Evolutionary conservation across 176 grass and related monocot species (phyloP).

Genomic region (Themeda triandra): DNA sequence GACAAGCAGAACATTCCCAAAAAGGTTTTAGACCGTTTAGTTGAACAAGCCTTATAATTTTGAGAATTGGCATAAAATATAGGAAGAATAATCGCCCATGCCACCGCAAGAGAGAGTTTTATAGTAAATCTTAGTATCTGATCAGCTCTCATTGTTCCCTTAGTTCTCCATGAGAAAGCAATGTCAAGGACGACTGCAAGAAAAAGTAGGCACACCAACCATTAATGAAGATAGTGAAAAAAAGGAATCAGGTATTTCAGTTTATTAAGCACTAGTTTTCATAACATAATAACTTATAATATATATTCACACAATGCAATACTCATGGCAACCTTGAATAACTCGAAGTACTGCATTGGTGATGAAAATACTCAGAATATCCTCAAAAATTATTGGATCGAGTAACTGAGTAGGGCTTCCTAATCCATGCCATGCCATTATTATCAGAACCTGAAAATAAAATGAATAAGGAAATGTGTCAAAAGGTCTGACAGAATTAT

Average conservation of each 20-base stretch:
- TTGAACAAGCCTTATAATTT: constrained; percentile 68
- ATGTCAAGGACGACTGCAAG: constrained; percentile 81
- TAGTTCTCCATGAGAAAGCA: constrained; percentile 78
- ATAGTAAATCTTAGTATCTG: constrained; percentile 75
- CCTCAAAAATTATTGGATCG: constrained; percentile 77
- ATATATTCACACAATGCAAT: background rate
- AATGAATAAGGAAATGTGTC: constrained; percentile 21
- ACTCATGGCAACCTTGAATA: constrained; percentile 65
- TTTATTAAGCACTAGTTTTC: background rate
- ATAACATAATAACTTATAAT: background rate
- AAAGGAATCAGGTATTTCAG: background rate
- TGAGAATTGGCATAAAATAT: constrained; percentile 73
- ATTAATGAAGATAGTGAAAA: background rate
- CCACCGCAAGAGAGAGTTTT: constrained; percentile 65
- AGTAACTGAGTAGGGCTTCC: constrained; percentile 83
- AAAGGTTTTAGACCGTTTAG: constrained; percentile 45
- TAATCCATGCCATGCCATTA: constrained; percentile 92
- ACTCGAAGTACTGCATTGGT: constrained; percentile 86
- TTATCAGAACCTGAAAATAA: constrained; percentile 77
- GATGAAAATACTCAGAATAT: constrained; percentile 89
- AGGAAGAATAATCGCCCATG: constrained; percentile 76
- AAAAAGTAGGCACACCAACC: constrained; percentile 9
- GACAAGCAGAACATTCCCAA: constrained; percentile 76
- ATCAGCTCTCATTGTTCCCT: constrained; percentile 55
- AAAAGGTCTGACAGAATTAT: constrained; percentile 8